Conservation (phyloP, 2,329 filamentous ascomycete species). For the Sarocladium brachiariae region DNA sequence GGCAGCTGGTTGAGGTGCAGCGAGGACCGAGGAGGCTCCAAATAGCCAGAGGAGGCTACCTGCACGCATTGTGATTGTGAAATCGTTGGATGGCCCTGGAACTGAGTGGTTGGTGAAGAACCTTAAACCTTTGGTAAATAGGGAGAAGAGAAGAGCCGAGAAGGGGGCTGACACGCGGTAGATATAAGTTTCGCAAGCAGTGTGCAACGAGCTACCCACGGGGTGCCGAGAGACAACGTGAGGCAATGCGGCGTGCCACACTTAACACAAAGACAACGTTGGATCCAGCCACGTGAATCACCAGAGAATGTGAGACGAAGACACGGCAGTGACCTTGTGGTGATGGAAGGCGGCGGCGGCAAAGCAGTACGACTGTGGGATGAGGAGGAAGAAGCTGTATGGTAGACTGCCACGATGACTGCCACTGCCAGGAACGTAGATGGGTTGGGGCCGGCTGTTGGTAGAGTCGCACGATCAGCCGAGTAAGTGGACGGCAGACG, state of each 20-base stretch:
- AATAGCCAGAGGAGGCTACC: neutral
- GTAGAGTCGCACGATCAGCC: neutral
- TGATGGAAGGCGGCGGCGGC: neutral
- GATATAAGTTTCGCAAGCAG: neutral
- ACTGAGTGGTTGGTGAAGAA: neutral
- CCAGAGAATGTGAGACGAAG: neutral
- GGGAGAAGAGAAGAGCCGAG: neutral
- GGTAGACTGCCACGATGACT: neutral
- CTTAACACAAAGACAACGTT: neutral
- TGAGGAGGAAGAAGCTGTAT: neutral
- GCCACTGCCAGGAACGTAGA: constrained; percentile 4
- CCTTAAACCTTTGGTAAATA: neutral
- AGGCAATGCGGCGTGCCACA: constrained; percentile 5
- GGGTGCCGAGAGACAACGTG: neutral
- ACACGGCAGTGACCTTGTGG: neutral
- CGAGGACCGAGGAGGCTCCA: neutral
- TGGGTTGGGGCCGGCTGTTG: neutral
- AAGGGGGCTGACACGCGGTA: neutral
- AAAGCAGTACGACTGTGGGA: neutral
- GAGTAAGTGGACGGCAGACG: neutral
- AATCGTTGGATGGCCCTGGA: neutral
- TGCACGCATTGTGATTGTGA: neutral
- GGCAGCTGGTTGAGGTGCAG: neutral
- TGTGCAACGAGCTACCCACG: neutral
- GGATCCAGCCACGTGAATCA: constrained; percentile 8